Evolutionary conservation across 2,329 filamentous ascomycete species (phyloP), one percentile per base, ranked within the genome.

Genomic region (Xylariaceae sp.): DNA sequence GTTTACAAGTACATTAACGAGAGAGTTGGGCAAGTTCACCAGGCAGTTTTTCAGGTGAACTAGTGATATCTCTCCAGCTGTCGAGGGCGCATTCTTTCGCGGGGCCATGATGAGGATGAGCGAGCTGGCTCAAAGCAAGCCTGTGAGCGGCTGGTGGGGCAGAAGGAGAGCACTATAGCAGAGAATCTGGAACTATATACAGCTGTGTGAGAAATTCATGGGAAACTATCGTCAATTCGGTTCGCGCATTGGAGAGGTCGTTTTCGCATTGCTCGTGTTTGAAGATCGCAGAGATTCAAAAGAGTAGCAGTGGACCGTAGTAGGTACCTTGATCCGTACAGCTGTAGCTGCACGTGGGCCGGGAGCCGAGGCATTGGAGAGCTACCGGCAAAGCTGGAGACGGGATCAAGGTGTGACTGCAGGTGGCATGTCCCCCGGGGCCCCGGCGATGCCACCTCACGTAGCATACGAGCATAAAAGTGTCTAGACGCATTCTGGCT

Each of bases 21-120:
- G 76, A 22, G 89, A 86, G 5, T 88, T 73, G 42, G 94, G 94
- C 44, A 99, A 80, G 71, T 97, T 97, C 67, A 96, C 89, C 45
- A 99, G 78, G 71, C 94, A 99, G 69, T 87, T 97, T 75, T 95
- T 95, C 52, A 97, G 79, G 59, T 91, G 89, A 42, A 90, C 82
- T 53, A 97, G 80, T 47, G 87, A 87, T 58, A 97, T 80, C 73
- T 96, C 91, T 51, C 90, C 90, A 54, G 86, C 78, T 32, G 85
- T 85, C 39, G 87, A 78, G 61, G 77, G 79, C 66, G 74, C 73
- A 65, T 78, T 81, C 66, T 75, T 78, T 63, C 73, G 68, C 41
- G 63, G 60, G 42, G 62, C 62, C 63, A 66, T 66, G 43, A 31
- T 40, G 33, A 46, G 15, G 18, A 39, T 11, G 38, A 35, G 33